Evolutionary conservation across 2,329 filamentous ascomycete genomes (phyloP).

Genomic region (Dactylellina haptotyla): DNA sequence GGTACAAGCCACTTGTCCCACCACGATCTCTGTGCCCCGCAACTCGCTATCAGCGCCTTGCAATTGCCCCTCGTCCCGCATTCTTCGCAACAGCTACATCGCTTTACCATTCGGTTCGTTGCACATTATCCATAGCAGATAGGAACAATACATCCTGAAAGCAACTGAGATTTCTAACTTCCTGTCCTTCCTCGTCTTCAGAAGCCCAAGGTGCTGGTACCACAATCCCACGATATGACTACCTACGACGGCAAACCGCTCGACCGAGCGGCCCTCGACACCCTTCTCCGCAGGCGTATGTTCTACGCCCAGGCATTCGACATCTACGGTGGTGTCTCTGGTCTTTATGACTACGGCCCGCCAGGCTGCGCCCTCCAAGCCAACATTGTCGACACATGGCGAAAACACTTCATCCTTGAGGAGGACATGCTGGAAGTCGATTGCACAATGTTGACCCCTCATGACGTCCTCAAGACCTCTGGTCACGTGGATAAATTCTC

Average conservation of each 20-base stretch:
- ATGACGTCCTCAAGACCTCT: constrained; percentile 92
- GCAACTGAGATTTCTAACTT: too few species aligned
- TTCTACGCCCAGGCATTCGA: constrained; percentile 98
- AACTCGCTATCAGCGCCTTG: constrained; percentile 9
- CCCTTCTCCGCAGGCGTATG: constrained; percentile 83
- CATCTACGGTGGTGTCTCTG: constrained; percentile 88
- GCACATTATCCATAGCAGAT: background rate
- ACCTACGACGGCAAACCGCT: constrained; percentile 91
- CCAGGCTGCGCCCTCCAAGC: constrained; percentile 86
- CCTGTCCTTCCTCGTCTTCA: background rate
- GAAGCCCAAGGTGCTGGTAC: background rate
- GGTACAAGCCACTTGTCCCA: background rate
- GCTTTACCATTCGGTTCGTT: constrained; percentile 22
- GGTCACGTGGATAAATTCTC: constrained; percentile 98
- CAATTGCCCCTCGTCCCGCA: background rate
- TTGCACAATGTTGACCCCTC: constrained; percentile 91
- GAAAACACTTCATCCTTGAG: constrained; percentile 91
- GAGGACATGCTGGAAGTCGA: constrained; percentile 97
- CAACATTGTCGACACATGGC: constrained; percentile 88
- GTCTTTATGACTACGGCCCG: constrained; percentile 92
- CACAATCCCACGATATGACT: constrained; percentile 64
- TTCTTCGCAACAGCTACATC: constrained; percentile 3
- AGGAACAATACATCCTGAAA: too few species aligned
- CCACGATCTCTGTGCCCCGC: constrained; percentile 13
- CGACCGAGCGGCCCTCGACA: constrained; percentile 82